Base-by-base conservation (phyloP, 176 grass and related monocot species). In the Thinopyrum elongatum region DNA sequence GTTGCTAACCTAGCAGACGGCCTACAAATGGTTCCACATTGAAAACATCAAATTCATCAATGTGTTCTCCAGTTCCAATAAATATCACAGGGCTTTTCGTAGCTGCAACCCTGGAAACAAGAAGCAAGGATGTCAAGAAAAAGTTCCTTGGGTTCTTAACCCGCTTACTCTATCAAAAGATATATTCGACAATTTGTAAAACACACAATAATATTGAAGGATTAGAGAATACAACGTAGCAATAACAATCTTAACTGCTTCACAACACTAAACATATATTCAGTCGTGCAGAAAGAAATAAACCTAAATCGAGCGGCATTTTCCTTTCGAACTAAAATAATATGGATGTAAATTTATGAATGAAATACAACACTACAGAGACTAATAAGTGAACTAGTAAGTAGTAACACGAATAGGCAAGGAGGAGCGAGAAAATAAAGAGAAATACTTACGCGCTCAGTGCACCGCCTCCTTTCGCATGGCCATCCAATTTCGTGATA, bases 1-100 rank as follows among this genome's bases (percentile, higher is more conserved):
- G 46, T 70, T 60, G 57, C 74, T 76, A 39, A 95, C 95, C 95
- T 87, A 98, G 85, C 62, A 98, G 91, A 42, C 90, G 95, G 15
- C 85, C 95, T 67, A 98, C 95, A 31, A 98, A 98, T 65, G 93
- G 93, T 70, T 95, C 91, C 47, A 92, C 95, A 57, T 95, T 80
- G 61, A 93, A 95, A 76, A 84, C 81, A 81, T 93, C 95, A 88
- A 98, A 87, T 3, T 98, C 91, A 65, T 85, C 80, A 30, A 93
- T 87, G 85, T 98, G 93, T 80, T 98, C 95, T 77, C 93, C 95
- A 66, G 95, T 98, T 86, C 91, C 93, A 51, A 98, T 95, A 78
- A 95, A 98, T 86, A 95, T 95, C 29, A 95, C 93, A 5, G 91
- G 89, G 87, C 95, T 95, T 91, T 90, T 95, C 26, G 95, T 95